phyloP scores from a whole-genome alignment of 73 alveolate genomes.

The Paramecium tetraurelia region DNA sequence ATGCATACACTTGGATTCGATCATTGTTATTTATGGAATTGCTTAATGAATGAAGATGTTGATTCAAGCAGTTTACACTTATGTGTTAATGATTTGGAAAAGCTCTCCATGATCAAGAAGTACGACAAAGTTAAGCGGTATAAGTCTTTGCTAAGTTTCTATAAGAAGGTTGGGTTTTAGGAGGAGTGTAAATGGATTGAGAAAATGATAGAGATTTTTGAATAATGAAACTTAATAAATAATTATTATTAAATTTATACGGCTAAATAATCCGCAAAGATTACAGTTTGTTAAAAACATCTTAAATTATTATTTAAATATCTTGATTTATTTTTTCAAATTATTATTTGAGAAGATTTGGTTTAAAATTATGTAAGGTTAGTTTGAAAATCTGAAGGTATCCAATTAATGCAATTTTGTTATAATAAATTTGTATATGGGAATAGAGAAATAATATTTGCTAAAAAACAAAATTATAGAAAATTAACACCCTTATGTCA shows the following conservation, averaged over 20 bases:
- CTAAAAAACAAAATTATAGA: neutral
- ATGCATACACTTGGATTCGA: conserved; percentile 53
- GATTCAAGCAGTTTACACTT: neutral
- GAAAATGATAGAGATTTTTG: neutral
- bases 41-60: conserved; percentile 35
- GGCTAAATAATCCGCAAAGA: neutral
- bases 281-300: neutral
- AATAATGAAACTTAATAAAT: neutral
- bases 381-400: neutral
- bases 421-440: neutral
- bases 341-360: neutral
- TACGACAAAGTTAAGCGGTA: neutral
- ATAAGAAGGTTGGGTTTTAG: neutral
- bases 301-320: neutral
- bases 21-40: conserved; percentile 43
- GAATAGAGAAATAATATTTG: neutral
- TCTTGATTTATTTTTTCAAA: neutral
- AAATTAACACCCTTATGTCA: neutral
- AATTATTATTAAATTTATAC: neutral
- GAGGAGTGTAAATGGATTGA: neutral
- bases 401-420: neutral
- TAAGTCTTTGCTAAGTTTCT: neutral
- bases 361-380: too few relatives aligned
- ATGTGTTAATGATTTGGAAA: conserved; percentile 33
- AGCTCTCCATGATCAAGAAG: neutral